These are phyloP conservation scores for Aegle marmelos DNA, from an alignment of 345 rosid species.

Conservation along the genomic window DNA sequence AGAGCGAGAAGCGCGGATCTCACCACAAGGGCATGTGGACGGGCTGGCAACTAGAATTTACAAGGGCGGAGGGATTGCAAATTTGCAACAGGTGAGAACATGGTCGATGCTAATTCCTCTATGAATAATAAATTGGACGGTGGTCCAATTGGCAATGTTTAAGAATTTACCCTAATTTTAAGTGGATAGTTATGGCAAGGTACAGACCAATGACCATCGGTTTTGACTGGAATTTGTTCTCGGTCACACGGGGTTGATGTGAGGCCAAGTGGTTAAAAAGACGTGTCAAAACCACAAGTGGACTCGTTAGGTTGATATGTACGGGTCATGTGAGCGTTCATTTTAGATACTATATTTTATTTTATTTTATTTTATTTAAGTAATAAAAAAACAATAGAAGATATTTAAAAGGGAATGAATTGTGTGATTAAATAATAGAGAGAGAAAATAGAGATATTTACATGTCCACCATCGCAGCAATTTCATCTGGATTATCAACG, in stretches of 20 bases:
- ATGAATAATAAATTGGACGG: not conserved
- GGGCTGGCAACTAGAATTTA: slow-evolving; percentile 15
- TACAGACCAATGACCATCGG: not conserved
- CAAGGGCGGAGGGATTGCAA: slow-evolving; percentile 15
- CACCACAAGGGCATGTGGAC: slow-evolving; percentile 45
- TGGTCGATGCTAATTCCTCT: not conserved
- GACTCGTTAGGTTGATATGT: not conserved
- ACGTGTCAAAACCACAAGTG: not conserved
- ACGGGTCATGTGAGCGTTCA: slow-evolving; percentile 4
- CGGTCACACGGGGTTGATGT: not conserved
- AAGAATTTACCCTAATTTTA: not conserved
- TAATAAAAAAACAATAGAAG: not conserved
- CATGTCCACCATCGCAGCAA: slow-evolving; percentile 76
- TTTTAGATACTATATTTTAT: not conserved
- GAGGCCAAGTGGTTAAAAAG: not conserved
- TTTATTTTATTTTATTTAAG: no score
- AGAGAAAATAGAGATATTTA: slow-evolving; percentile 36
- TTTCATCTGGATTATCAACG: slow-evolving; percentile 61
- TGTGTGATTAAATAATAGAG: not conserved
- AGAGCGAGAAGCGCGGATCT: slow-evolving; percentile 43
- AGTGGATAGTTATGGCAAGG: not conserved
- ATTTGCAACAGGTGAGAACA: slow-evolving; percentile 15
- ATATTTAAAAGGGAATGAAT: not conserved
- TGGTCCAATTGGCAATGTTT: not conserved
- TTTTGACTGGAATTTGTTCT: not conserved